Percentiles rank a stretch among this genome's conserved stretches.
Evolutionary conservation across 345 rosid genomes (phyloP).

Genomic region (Lagerstroemia speciosa): DNA sequence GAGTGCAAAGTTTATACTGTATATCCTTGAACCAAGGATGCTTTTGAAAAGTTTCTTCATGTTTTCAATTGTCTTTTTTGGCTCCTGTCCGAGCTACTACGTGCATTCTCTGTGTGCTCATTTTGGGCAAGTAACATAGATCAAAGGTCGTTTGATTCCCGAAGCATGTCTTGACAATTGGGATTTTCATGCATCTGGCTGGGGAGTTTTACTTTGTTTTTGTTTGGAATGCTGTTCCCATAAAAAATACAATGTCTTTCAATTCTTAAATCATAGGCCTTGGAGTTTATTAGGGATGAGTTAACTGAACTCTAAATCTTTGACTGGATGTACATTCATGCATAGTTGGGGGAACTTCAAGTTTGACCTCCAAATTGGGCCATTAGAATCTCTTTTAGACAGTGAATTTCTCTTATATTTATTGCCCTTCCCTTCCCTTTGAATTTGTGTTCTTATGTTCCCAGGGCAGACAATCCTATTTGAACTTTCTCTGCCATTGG

Average conservation of each 20-base stretch:
- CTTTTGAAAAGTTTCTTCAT: neutral
- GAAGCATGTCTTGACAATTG: neutral
- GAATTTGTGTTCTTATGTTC: neutral
- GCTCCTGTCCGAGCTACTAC: neutral
- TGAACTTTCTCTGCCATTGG: neutral
- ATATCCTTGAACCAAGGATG: neutral
- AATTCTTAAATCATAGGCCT: neutral
- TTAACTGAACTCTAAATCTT: neutral
- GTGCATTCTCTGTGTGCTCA: neutral
- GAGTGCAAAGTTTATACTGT: neutral
- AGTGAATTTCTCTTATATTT: neutral
- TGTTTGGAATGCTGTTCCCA: neutral
- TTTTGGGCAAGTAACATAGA: neutral
- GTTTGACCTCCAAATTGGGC: neutral
- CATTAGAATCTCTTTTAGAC: neutral
- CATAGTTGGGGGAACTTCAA: neutral
- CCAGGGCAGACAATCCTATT: neutral
- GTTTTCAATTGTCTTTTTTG: neutral
- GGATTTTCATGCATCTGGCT: neutral
- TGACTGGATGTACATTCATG: neutral
- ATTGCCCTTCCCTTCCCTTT: too few species aligned
- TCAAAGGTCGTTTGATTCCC: neutral
- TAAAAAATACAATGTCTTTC: neutral
- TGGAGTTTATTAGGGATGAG: neutral
- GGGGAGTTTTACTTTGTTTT: neutral